phyloP scores from a whole-genome alignment of 192 early-diverging fungal genomes.

The Coemansia sp. region DNA sequence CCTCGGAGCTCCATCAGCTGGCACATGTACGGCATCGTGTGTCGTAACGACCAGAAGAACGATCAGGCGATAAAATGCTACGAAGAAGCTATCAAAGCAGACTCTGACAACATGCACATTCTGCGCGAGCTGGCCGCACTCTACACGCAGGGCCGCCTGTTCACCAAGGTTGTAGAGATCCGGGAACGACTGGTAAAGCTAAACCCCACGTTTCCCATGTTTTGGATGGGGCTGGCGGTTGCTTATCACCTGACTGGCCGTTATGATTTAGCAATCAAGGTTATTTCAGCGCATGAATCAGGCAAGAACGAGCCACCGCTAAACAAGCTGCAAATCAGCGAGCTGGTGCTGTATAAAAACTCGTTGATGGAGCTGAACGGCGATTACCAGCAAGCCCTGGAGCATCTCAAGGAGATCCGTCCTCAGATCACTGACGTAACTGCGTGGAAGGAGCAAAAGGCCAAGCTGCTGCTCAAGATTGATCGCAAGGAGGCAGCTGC shows the following conservation, averaged over 20 bases:
- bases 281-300: constrained; percentile 63
- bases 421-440: constrained; percentile 70
- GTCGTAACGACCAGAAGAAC: constrained; percentile 90
- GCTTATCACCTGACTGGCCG: constrained; percentile 79
- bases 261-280: constrained; percentile 70
- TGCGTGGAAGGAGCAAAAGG: constrained; percentile 74
- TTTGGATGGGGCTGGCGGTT: constrained; percentile 85
- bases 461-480: constrained; percentile 62
- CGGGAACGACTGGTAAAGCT: constrained; percentile 66
- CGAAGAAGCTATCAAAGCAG: constrained; percentile 76
- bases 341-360: constrained; percentile 86
- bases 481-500: constrained; percentile 70
- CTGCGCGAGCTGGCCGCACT: constrained; percentile 84
- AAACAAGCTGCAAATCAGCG: constrained; percentile 69
- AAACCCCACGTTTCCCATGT: constrained; percentile 61
- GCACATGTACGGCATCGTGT: constrained; percentile 94
- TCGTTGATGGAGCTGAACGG: constrained; percentile 80
- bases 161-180: constrained; percentile 75
- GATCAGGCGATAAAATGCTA: constrained; percentile 92
- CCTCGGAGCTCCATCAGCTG: constrained; percentile 88
- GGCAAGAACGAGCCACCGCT: constrained; percentile 29
- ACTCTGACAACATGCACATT: constrained; percentile 90
- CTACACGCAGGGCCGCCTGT: constrained; percentile 85
- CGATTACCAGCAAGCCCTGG: constrained; percentile 70
- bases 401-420: constrained; percentile 73